Base-by-base conservation (phyloP, 2,329 filamentous ascomycete species). In the Iodosphaeria phyllophila region DNA sequence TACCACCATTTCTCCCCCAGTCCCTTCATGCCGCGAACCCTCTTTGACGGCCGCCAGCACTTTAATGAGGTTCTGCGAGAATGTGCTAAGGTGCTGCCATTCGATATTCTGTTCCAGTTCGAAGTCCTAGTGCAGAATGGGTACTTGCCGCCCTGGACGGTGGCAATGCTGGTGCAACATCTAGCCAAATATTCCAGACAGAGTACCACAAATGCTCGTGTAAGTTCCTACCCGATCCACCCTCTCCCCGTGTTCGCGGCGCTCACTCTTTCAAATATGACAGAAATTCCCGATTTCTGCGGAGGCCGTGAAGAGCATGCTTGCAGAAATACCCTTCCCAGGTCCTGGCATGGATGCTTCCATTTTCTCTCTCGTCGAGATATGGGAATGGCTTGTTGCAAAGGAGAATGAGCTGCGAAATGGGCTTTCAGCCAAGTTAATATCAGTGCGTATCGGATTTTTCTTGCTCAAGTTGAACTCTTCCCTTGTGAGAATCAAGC, bases 111-210 rank as follows among this genome's bases (percentile, higher is more conserved):
- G 5, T 76, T 69, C 36, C 72, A 77, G 34, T 48, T 78, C 5
- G 60, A 74, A 25, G 60, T 58, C 10, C 46, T 84, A 5, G 65
- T 70, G 1, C 54, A 59, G 36, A 75, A 76, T 34, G 66, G 64
- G 13, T 67, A 62, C 27, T 51, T 82, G 2, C 51, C 65, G 8
- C 74, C 75, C 0, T 35, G 39, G 1, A 60, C 49, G 2, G 63
- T 68, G 0, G 23, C 51, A 0, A 31, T 40, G 2, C 38, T 79
- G 5, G 41, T 69, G 2, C 39, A 47, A 0, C 33, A 50, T 2
- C 47, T 75, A 2, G 39, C 44, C 4, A 20, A 32, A 14, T 2
- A 38, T 23, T 20, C 11, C 22, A 6, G 14, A 16, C 6, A 26
- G 9, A 11, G 14, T 15, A n/a, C n/a, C n/a, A n/a, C n/a, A n/a